These are phyloP conservation scores for Priceomyces carsonii DNA, from an alignment of 805 yeast species.

Conservation along the genomic window DNA sequence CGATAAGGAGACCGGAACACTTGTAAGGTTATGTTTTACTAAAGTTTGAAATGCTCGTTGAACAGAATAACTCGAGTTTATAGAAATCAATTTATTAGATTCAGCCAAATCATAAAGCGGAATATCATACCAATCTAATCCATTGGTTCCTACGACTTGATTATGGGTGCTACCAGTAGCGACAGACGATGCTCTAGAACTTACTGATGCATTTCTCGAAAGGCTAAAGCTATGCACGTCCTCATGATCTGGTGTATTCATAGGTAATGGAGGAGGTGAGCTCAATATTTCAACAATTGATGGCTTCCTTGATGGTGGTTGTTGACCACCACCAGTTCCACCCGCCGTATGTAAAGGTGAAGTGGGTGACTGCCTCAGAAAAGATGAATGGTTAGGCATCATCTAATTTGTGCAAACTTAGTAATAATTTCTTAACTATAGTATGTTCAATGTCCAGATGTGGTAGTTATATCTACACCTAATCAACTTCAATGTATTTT, in stretches of 20 bases:
- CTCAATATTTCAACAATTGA: constrained; percentile 75
- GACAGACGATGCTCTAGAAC: constrained; percentile 24
- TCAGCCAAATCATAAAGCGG: constrained; percentile 74
- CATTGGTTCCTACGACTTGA: no score
- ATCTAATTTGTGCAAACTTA: no score
- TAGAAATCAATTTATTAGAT: constrained; percentile 70
- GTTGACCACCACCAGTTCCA: constrained; percentile 9
- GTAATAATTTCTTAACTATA: no score
- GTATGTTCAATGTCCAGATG: not conserved
- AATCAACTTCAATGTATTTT: constrained; percentile 2
- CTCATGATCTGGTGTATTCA: constrained; percentile 37
- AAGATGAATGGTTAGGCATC: constrained; percentile 19
- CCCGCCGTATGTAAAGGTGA: constrained; percentile 12
- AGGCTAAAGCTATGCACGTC: constrained; percentile 40
- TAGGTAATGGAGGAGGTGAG: constrained; percentile 70
- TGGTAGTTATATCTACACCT: not conserved
- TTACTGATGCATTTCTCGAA: constrained; percentile 34
- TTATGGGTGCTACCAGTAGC: constrained; percentile 6
- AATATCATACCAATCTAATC: constrained; percentile 70
- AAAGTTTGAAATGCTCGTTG: constrained; percentile 87
- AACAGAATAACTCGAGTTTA: constrained; percentile 68
- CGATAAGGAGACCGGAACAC: constrained; percentile 66
- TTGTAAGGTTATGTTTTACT: constrained; percentile 71
- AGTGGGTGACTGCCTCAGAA: constrained; percentile 18
- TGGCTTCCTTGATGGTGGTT: constrained; percentile 44